A percentile compares a stretch with the other conserved stretches of the same genome.
phyloP scores from a whole-genome alignment of 169 alveolate species.

The Cryptosporidium ryanae region DNA sequence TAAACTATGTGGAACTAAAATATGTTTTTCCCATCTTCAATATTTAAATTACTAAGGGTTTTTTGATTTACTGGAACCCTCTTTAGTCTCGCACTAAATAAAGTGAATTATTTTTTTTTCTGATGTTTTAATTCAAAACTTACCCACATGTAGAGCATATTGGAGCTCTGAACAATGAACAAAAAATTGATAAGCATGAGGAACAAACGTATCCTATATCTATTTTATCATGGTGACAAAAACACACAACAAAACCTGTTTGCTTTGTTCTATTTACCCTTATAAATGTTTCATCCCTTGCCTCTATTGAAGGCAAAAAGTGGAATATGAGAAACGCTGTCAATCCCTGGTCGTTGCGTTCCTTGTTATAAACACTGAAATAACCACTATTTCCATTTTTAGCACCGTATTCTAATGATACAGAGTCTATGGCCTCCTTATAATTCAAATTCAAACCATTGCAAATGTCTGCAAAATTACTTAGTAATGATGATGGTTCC shows the following conservation, averaged over 20 bases:
- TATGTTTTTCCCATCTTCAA: conserved; percentile 62
- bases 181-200: conserved; percentile 56
- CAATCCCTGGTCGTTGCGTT: conserved; percentile 24
- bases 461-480: conserved; percentile 50
- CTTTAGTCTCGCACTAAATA: conserved; percentile 59
- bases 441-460: conserved; percentile 49
- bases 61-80: conserved; percentile 66
- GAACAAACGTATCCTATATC: conserved; percentile 69
- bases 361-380: background rate
- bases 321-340: conserved; percentile 49
- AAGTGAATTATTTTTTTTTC: background rate
- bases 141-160: conserved; percentile 71
- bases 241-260: conserved; percentile 61
- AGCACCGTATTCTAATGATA: background rate
- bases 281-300: conserved; percentile 33
- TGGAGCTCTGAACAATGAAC: conserved; percentile 63
- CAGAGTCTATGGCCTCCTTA: conserved; percentile 17
- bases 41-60: conserved; percentile 33
- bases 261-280: conserved; percentile 28
- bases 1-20: background rate
- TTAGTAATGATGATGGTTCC: conserved; percentile 44
- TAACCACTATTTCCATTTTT: background rate
- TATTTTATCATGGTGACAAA: conserved; percentile 58
- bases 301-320: conserved; percentile 56
- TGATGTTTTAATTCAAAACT: conserved; percentile 7